These are phyloP conservation scores for Rhododendron griersonianum DNA, from an alignment of 148 eudicot genomes.

Conservation along the genomic window DNA sequence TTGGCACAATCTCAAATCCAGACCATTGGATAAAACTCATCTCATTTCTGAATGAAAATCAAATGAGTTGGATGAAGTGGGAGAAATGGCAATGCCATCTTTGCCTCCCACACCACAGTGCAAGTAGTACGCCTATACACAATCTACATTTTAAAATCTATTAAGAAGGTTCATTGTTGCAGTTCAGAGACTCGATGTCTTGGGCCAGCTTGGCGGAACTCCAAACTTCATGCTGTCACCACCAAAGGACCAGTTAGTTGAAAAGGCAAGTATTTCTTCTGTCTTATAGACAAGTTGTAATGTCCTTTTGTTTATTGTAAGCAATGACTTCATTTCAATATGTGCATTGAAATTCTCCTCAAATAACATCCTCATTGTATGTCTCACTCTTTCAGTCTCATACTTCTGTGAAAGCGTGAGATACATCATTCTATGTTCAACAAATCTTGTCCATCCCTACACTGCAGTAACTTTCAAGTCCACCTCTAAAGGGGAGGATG, in stretches of 20 bases:
- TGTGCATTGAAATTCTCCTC: neutral
- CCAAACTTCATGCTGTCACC: constrained; percentile 34
- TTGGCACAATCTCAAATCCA: neutral
- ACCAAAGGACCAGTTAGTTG: constrained; percentile 70
- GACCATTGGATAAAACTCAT: neutral
- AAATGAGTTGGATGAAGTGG: neutral
- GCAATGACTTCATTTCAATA: neutral
- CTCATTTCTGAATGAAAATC: neutral
- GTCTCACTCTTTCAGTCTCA: neutral
- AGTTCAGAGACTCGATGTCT: constrained; percentile 38
- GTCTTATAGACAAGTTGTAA: neutral
- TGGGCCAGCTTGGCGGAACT: constrained; percentile 33
- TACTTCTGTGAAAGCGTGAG: neutral
- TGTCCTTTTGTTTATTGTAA: neutral
- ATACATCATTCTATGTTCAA: neutral
- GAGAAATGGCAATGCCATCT: neutral
- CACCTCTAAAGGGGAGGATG: neutral
- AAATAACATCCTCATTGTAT: neutral
- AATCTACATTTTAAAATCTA: neutral
- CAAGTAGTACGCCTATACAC: neutral
- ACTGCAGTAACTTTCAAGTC: neutral
- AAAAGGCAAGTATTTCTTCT: constrained; percentile 54
- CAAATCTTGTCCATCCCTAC: neutral
- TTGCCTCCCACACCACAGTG: neutral
- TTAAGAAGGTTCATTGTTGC: constrained; percentile 13